Base-by-base conservation (phyloP, 768 basidiomycete species). In the Tylopilus rubrobrunneus region DNA sequence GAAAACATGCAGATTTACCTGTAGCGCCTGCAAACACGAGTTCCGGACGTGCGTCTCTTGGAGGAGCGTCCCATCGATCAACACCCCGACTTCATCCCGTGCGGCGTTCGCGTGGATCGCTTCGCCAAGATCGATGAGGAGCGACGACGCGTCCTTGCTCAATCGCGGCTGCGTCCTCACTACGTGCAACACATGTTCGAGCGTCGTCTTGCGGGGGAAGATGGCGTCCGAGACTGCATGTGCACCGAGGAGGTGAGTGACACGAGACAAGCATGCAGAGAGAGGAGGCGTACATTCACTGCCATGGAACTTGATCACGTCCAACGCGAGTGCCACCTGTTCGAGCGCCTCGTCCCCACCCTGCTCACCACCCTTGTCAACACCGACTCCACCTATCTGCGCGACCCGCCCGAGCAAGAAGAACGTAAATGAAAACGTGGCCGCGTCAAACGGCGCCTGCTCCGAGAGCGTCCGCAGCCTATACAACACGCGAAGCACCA, bases 1-100 rank as follows among this genome's bases (percentile, higher is more conserved):
- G 34, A 8, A 15, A 34, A 27, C 74, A 25, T 45, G 25, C 29
- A 31, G 10, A 31, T 7, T 8, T 7, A 92, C 94, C 79, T 94
- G 92, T 3, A 98, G 75, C 1, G 94, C 79, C 62, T 95, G 93
- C n/a, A 98, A 73, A 63, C 90, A 92, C 9, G 93, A 86, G 62
- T 87, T 89, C 15, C 96, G 80, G 2, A 89, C 91, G 62, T 92
- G 87, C 0, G 85, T 85, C 62, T 98, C 96, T 62, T 92, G 90
- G n/a, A 80, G 72, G 8, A 98, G 75, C 0, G 85, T 88, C 3
- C 93, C 92, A 10, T 67, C 71, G 23, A 98, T 73, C 40, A 98
- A 73, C 17, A 84, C 79, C 1, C 70, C 61, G 3, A 84, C 76
- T 65, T 99, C 96, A 17, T 75, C 78, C 12, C 65, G 60, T 1